Evolutionary conservation across 371 early-diverging fungal species (phyloP).

Genomic region (Parasitella parasitica): DNA sequence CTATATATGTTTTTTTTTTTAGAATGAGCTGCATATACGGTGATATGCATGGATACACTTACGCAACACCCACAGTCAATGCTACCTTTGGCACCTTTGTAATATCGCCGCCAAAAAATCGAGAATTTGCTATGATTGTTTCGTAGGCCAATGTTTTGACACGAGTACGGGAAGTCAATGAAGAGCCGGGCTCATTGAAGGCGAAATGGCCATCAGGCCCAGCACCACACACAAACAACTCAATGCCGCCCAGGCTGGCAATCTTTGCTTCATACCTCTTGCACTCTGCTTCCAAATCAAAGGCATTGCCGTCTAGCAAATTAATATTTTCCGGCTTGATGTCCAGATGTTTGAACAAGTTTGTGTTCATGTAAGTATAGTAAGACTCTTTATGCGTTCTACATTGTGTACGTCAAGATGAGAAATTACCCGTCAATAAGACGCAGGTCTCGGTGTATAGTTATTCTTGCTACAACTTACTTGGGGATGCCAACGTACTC

Average conservation of each 20-base stretch:
- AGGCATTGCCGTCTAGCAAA: constrained; percentile 63
- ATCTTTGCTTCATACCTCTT: constrained; percentile 58
- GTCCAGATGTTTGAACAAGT: constrained; percentile 62
- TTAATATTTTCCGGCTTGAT: constrained; percentile 56
- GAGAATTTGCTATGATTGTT: constrained; percentile 69
- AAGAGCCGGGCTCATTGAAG: constrained; percentile 73
- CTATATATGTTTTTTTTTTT: constrained; percentile 1
- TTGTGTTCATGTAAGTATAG: constrained; percentile 62
- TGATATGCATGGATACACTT: constrained; percentile 13
- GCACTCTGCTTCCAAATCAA: constrained; percentile 60
- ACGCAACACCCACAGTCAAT: constrained; percentile 69
- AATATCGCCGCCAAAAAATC: constrained; percentile 73
- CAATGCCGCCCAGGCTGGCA: constrained; percentile 57
- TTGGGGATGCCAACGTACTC: constrained; percentile 54
- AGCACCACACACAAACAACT: constrained; percentile 49
- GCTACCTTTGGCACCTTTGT: constrained; percentile 70
- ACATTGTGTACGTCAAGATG: constrained; percentile 5
- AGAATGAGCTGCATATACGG: neutral
- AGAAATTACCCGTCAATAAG: constrained; percentile 32
- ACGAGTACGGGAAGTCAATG: constrained; percentile 64
- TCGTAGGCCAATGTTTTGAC: constrained; percentile 75
- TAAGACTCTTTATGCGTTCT: constrained; percentile 58
- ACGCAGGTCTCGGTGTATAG: constrained; percentile 50
- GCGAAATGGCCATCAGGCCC: constrained; percentile 61
- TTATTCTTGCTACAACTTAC: constrained; percentile 41